These are phyloP conservation scores for Aegle marmelos DNA, from an alignment of 345 rosid species.

Conservation along the genomic window DNA sequence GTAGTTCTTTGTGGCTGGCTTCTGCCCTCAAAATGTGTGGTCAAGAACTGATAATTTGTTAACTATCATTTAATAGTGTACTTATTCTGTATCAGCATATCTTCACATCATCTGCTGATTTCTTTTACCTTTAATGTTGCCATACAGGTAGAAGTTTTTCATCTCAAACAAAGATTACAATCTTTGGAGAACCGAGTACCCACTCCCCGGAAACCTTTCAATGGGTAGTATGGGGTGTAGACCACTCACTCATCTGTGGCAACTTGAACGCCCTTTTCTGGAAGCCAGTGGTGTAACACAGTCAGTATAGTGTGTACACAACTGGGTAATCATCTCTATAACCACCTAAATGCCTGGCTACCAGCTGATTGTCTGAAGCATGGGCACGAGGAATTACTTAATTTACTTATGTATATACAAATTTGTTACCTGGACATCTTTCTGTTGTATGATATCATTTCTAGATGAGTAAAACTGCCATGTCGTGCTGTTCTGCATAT, in stretches of 20 bases:
- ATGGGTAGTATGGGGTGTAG: slow-evolving; percentile 31
- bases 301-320: neutral
- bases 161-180: slow-evolving; percentile 89
- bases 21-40: neutral
- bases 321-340: neutral
- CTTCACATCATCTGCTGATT: neutral
- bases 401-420: neutral
- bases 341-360: neutral
- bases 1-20: neutral
- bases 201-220: slow-evolving; percentile 78
- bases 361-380: neutral
- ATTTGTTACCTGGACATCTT: neutral
- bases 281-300: neutral
- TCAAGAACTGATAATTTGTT: neutral
- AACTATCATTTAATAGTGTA: neutral
- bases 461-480: neutral
- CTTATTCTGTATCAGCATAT: neutral
- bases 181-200: slow-evolving; percentile 78
- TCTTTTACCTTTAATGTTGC: slow-evolving; percentile 3
- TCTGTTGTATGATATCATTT: neutral
- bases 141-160: slow-evolving; percentile 90
- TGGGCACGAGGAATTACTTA: neutral
- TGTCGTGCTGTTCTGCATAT: neutral
- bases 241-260: neutral
- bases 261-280: neutral